Percentiles rank a stretch among this genome's conserved stretches.
These are phyloP conservation scores for Saccharomycopsis malanga DNA, from an alignment of 805 yeast species.

Conservation along the genomic window DNA sequence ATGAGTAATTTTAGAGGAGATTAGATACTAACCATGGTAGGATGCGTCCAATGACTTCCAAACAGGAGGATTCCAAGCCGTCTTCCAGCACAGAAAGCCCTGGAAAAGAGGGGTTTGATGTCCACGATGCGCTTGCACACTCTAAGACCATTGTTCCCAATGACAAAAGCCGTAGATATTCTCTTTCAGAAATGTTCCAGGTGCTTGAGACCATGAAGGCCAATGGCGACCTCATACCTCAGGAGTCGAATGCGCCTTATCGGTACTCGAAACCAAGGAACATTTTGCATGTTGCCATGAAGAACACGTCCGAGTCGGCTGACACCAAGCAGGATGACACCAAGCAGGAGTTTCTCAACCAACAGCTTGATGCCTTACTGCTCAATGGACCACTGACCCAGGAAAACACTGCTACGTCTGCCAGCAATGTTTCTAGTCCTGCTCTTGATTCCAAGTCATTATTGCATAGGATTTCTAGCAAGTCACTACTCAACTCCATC, in stretches of 20 bases:
- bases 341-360: constrained; percentile 10
- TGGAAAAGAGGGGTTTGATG: not conserved
- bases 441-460: constrained; percentile 11
- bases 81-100: not conserved
- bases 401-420: not conserved
- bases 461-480: constrained; percentile 9
- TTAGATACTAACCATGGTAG: constrained; percentile 22
- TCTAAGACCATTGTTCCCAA: constrained; percentile 30
- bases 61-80: constrained; percentile 1
- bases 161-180: constrained; percentile 37
- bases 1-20: not conserved
- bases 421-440: constrained; percentile 21
- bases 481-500: not conserved
- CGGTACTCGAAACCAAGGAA: constrained; percentile 28
- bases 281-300: constrained; percentile 21
- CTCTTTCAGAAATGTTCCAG: constrained; percentile 46
- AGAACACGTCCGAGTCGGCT: not conserved
- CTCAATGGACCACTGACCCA: not conserved
- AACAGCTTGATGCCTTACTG: not conserved
- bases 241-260: constrained; percentile 28
- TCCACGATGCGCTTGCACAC: constrained; percentile 3
- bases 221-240: constrained; percentile 26
- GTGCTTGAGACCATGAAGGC: constrained; percentile 40
- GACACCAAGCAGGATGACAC: not conserved
- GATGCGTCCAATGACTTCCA: constrained; percentile 30